Conservation (phyloP, 371 early-diverging fungal species). For the Nematocida major region DNA sequence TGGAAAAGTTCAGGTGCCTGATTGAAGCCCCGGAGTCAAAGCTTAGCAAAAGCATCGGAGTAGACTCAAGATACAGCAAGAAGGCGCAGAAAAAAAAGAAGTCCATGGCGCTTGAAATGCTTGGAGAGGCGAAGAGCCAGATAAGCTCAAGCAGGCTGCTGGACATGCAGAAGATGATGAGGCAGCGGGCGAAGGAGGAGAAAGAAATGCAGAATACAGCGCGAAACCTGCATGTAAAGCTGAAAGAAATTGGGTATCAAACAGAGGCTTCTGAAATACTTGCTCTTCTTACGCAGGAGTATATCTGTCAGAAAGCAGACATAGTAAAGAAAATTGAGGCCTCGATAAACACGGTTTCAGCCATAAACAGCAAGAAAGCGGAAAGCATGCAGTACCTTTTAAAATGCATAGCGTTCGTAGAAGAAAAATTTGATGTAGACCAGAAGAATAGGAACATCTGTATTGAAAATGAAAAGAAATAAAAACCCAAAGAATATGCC, state of each 20-base stretch:
- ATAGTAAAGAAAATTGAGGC: conserved; percentile 18
- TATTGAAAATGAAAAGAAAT: not conserved
- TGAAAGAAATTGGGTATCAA: conserved; percentile 29
- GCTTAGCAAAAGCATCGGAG: not conserved
- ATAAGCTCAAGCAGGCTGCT: not conserved
- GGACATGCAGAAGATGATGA: not conserved
- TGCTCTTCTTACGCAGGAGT: conserved; percentile 18
- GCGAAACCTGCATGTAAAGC: conserved; percentile 14
- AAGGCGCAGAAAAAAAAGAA: not conserved
- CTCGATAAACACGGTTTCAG: not conserved
- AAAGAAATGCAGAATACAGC: not conserved
- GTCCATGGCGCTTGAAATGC: not conserved
- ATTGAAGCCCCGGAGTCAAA: not conserved
- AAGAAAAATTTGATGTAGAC: not conserved
- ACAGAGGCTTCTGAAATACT: conserved; percentile 21
- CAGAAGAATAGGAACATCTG: too few species aligned
- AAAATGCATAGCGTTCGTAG: conserved; percentile 31
- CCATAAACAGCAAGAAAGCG: not conserved
- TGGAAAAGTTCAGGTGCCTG: not conserved
- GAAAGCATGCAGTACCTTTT: conserved; percentile 1
- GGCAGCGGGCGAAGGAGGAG: not conserved
- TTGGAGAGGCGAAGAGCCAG: not conserved
- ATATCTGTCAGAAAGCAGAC: conserved; percentile 15
- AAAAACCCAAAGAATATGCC: not conserved
- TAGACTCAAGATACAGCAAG: conserved; percentile 21